Conservation (phyloP, 1,284 basidiomycete species). For the Salmacisia buchloeana region DNA sequence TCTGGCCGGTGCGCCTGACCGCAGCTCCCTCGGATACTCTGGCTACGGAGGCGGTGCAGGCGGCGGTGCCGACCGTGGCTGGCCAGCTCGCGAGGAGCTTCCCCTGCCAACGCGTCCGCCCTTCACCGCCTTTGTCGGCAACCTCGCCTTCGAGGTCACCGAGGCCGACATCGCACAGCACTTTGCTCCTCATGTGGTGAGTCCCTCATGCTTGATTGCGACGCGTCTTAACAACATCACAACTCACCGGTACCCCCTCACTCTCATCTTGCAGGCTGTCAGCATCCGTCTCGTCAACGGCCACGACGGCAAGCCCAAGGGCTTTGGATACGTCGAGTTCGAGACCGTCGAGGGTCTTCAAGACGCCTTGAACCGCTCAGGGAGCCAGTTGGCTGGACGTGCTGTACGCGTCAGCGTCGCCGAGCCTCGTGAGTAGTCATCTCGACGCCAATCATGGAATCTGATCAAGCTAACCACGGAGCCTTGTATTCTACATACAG, state of each 20-base stretch:
- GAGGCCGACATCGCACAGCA: constrained; percentile 77
- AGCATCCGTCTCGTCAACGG: constrained; percentile 88
- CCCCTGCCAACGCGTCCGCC: constrained; percentile 91
- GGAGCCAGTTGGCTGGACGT: constrained; percentile 63
- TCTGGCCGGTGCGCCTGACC: constrained; percentile 23
- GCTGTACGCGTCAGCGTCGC: constrained; percentile 86
- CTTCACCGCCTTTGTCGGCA: constrained; percentile 92
- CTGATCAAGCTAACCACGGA: neutral
- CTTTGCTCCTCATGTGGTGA: constrained; percentile 43
- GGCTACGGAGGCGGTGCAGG: constrained; percentile 17
- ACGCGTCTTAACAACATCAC: neutral
- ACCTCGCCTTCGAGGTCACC: constrained; percentile 85
- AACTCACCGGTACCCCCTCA: neutral
- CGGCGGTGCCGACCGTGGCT: constrained; percentile 12
- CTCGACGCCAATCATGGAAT: neutral
- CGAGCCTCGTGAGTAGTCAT: constrained; percentile 79
- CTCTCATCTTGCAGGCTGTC: constrained; percentile 58
- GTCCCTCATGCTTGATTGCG: neutral
- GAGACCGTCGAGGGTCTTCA: constrained; percentile 74
- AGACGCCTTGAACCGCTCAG: constrained; percentile 57
- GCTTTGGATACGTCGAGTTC: constrained; percentile 97
- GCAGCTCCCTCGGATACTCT: constrained; percentile 29
- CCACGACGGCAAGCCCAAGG: constrained; percentile 80
- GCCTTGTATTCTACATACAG: constrained; percentile 51
- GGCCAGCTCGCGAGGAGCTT: constrained; percentile 70